These are phyloP conservation scores for Serendipita sp. DNA, from an alignment of 768 basidiomycete species.

Conservation along the genomic window DNA sequence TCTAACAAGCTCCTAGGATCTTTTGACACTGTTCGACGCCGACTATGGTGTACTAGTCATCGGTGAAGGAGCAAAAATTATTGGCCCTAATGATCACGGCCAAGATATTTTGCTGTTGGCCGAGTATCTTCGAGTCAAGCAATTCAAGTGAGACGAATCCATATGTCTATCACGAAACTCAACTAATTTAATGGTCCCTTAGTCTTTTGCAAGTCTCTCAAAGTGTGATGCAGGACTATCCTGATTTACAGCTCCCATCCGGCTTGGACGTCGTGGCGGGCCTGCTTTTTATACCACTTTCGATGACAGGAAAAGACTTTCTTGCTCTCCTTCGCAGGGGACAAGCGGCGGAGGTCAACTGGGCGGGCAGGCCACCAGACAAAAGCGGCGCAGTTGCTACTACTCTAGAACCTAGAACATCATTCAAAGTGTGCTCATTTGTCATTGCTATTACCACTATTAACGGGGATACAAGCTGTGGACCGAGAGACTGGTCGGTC, in stretches of 20 bases:
- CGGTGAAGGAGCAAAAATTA: slow-evolving; percentile 53
- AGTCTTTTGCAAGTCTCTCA: slow-evolving; percentile 59
- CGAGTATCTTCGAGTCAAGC: slow-evolving; percentile 61
- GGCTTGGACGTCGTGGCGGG: slow-evolving; percentile 56
- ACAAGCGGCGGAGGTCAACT: slow-evolving; percentile 50
- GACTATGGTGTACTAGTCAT: slow-evolving; percentile 59
- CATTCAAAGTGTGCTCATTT: slow-evolving; percentile 35
- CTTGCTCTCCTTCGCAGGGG: slow-evolving; percentile 69
- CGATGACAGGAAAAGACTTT: slow-evolving; percentile 57
- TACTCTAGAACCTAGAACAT: slow-evolving; percentile 54
- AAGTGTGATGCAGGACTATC: slow-evolving; percentile 50
- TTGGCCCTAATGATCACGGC: slow-evolving; percentile 53
- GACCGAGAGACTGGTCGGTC: slow-evolving; percentile 56
- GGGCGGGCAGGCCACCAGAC: slow-evolving; percentile 46
- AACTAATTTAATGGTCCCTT: not conserved
- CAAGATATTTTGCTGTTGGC: slow-evolving; percentile 67
- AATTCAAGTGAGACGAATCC: slow-evolving; percentile 37
- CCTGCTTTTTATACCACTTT: slow-evolving; percentile 58
- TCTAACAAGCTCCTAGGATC: slow-evolving; percentile 24
- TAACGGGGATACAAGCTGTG: slow-evolving; percentile 26
- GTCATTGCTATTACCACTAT: not conserved
- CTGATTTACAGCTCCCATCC: slow-evolving; percentile 46
- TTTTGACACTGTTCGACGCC: slow-evolving; percentile 62
- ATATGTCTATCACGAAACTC: not conserved
- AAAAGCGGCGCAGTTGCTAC: slow-evolving; percentile 21